Conservation (phyloP, 495 filamentous ascomycete genomes). For the Glutinoglossum americanum region DNA sequence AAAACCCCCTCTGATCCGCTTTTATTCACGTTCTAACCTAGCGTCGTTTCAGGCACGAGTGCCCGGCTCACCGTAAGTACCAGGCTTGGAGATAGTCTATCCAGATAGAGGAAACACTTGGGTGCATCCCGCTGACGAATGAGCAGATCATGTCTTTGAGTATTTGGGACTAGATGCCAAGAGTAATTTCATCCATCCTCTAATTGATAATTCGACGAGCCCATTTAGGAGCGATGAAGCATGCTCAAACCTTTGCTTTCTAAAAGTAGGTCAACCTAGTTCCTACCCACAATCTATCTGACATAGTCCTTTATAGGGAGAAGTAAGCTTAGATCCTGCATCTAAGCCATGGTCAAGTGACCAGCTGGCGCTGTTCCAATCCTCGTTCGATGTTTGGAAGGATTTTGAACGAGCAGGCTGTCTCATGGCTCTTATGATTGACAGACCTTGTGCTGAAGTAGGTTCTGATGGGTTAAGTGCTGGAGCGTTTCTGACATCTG, state of each 20-base stretch:
- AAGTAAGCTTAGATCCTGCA: not conserved
- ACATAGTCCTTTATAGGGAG: not conserved
- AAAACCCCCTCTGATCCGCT: not conserved
- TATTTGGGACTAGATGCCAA: not conserved
- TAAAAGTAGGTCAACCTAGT: not conserved
- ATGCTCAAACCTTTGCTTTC: constrained; percentile 3
- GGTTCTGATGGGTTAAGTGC: not conserved
- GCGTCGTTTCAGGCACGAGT: constrained; percentile 12
- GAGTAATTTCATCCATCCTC: not conserved
- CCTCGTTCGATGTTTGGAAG: not conserved
- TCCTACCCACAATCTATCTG: not conserved
- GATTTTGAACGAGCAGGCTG: constrained; percentile 1
- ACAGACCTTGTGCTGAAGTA: constrained; percentile 2
- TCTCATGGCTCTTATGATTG: not conserved
- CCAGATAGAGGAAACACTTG: not conserved
- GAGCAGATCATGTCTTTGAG: not conserved
- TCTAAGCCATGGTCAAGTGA: not conserved
- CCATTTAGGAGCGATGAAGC: not conserved
- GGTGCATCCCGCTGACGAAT: not conserved
- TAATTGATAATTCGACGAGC: not conserved
- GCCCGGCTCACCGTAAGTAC: constrained; percentile 13
- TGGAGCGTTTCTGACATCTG: not conserved
- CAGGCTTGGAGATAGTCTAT: not conserved
- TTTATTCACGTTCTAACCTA: not conserved
- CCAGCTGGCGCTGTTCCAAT: not conserved